These are phyloP conservation scores for Flueggea neowawraea DNA, from an alignment of 441 rosid genomes.

Conservation along the genomic window DNA sequence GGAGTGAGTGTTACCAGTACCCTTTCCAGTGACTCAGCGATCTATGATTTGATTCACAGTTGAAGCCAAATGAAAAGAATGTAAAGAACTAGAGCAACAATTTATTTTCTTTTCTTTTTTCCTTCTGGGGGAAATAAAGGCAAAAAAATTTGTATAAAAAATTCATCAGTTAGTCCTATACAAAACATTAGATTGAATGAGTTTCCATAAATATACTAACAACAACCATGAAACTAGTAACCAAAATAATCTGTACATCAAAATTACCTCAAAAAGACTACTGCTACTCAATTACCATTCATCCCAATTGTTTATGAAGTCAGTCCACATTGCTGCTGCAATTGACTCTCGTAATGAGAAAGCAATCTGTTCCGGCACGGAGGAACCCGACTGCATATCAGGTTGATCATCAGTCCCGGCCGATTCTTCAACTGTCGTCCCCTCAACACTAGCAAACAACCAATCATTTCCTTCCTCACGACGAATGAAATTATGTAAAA, in stretches of 20 bases:
- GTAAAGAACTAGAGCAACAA: too few relatives aligned
- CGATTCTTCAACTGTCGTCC: slow-evolving; percentile 33
- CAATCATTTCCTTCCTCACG: slow-evolving; percentile 70
- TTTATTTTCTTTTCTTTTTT: too few relatives aligned
- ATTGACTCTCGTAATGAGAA: slow-evolving; percentile 53
- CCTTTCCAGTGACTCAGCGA: too few relatives aligned
- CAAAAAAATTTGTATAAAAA: not conserved
- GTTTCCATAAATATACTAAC: not conserved
- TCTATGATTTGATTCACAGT: too few relatives aligned
- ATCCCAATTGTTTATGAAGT: slow-evolving; percentile 74
- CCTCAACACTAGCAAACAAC: slow-evolving; percentile 51
- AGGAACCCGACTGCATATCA: slow-evolving; percentile 51
- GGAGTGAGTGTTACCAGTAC: too few relatives aligned
- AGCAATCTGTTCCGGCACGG: slow-evolving; percentile 48
- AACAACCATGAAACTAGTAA: not conserved
- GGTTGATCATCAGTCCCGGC: slow-evolving; percentile 48
- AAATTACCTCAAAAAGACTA: not conserved
- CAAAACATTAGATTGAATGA: not conserved
- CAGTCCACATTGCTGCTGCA: slow-evolving; percentile 75
- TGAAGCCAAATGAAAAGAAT: too few relatives aligned
- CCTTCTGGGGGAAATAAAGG: not conserved
- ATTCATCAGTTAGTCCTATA: not conserved
- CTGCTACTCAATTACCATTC: slow-evolving; percentile 45
- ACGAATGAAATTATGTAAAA: slow-evolving; percentile 63
- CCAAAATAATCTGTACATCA: not conserved